phyloP scores from a whole-genome alignment of 2,329 filamentous ascomycete genomes.

The Zelopaecilomyces penicillatus region DNA sequence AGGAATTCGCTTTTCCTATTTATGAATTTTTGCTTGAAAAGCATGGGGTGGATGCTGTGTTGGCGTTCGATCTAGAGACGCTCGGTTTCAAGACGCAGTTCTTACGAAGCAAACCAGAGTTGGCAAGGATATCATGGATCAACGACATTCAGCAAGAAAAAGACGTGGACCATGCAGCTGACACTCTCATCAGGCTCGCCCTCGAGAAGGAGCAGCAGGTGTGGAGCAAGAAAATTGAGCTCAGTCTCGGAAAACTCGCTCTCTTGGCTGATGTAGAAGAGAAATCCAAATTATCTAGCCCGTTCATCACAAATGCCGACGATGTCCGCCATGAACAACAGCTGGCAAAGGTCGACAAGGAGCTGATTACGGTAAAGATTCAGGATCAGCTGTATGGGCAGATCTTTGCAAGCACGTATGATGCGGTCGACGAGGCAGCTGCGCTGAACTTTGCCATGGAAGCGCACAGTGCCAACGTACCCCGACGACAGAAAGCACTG shows the following conservation, averaged over 20 bases:
- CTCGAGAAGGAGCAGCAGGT: conserved; percentile 65
- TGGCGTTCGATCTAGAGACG: conserved; percentile 64
- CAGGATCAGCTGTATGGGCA: conserved; percentile 71
- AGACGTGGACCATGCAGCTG: conserved; percentile 65
- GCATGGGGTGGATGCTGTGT: conserved; percentile 56
- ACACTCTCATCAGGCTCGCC: conserved; percentile 62
- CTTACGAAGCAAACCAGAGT: conserved; percentile 60
- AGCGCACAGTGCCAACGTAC: conserved; percentile 48
- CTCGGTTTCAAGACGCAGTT: conserved; percentile 67
- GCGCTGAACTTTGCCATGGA: conserved; percentile 70
- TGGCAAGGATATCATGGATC: conserved; percentile 85
- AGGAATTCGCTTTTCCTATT: conserved; percentile 64
- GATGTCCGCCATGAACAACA: conserved; percentile 31
- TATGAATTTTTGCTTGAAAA: conserved; percentile 69
- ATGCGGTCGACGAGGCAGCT: conserved; percentile 71
- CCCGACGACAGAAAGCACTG: conserved; percentile 56
- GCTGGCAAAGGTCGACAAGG: conserved; percentile 49
- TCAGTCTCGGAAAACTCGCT: conserved; percentile 80
- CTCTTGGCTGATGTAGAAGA: conserved; percentile 53
- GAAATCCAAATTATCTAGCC: conserved; percentile 15
- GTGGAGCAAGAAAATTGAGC: conserved; percentile 89
- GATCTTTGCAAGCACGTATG: conserved; percentile 57
- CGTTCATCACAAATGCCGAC: conserved; percentile 30
- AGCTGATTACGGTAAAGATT: conserved; percentile 63
- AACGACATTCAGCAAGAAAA: conserved; percentile 75